phyloP scores from a whole-genome alignment of 2,329 filamentous ascomycete genomes.

The Dothideomycetidae sp. region DNA sequence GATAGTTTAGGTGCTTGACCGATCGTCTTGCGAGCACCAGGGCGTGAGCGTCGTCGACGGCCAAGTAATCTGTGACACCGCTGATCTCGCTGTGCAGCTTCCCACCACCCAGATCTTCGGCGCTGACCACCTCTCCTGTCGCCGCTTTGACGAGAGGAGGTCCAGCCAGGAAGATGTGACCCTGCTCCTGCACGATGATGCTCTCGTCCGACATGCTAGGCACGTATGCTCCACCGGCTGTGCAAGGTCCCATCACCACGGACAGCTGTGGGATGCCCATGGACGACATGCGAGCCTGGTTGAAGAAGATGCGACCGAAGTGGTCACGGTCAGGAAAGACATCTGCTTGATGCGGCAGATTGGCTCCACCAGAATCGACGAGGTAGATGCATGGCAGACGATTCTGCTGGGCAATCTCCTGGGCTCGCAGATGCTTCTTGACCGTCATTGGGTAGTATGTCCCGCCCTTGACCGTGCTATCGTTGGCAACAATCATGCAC shows the following conservation, averaged over 20 bases:
- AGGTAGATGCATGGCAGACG: constrained; percentile 78
- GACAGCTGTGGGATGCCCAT: constrained; percentile 83
- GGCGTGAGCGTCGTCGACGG: constrained; percentile 86
- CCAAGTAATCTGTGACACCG: constrained; percentile 88
- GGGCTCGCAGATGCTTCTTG: constrained; percentile 90
- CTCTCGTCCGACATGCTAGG: constrained; percentile 95
- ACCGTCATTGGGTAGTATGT: constrained; percentile 96
- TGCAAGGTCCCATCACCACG: constrained; percentile 95
- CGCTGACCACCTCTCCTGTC: constrained; percentile 80
- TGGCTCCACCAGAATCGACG: constrained; percentile 89
- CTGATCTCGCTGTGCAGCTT: constrained; percentile 80
- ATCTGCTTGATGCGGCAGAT: constrained; percentile 86
- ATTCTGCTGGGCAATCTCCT: constrained; percentile 83
- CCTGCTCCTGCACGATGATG: constrained; percentile 89
- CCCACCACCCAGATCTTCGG: constrained; percentile 82
- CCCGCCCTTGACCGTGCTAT: constrained; percentile 92
- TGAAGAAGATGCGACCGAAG: constrained; percentile 96
- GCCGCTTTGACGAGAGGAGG: constrained; percentile 91
- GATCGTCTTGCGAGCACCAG: constrained; percentile 71
- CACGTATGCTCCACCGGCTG: constrained; percentile 88
- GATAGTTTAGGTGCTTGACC: constrained; percentile 83
- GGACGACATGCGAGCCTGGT: constrained; percentile 86
- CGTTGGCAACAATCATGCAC: constrained; percentile 89
- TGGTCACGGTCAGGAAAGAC: constrained; percentile 93
- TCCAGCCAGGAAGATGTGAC: constrained; percentile 93